Evolutionary conservation across 1,139 yeast genomes (phyloP).

Genomic region (Hansenula lynferdii): DNA sequence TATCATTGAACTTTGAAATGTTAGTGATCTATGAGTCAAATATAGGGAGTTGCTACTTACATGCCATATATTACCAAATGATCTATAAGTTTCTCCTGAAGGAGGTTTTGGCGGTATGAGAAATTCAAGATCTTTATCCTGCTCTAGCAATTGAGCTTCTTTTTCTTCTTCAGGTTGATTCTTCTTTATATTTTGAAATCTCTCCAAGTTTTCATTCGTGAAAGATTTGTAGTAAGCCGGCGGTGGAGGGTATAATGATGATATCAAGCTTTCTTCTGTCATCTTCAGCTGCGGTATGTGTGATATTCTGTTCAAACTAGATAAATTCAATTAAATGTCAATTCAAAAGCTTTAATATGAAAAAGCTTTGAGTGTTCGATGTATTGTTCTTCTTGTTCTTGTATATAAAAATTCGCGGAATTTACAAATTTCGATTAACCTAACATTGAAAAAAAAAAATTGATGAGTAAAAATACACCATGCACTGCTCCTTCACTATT

Average conservation of each 20-base stretch:
- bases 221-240: conserved; percentile 71
- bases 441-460: too few species aligned
- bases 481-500: too few species aligned
- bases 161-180: conserved; percentile 5
- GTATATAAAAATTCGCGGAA: too few species aligned
- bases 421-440: too few species aligned
- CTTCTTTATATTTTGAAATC: conserved; percentile 19
- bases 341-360: too few species aligned
- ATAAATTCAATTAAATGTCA: too few species aligned
- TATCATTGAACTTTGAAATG: conserved; percentile 44
- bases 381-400: too few species aligned
- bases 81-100: conserved; percentile 54
- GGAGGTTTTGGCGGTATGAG: conserved; percentile 68
- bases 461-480: too few species aligned
- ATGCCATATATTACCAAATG: conserved; percentile 83
- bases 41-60: conserved; percentile 18
- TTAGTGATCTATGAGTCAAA: conserved; percentile 1
- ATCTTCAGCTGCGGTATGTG: too few species aligned
- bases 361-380: too few species aligned
- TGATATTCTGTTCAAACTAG: too few species aligned
- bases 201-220: conserved; percentile 51
- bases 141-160: conserved; percentile 14
- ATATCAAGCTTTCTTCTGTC: conserved; percentile 28
- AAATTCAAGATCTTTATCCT: conserved; percentile 36
- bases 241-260: conserved; percentile 84